phyloP scores from a whole-genome alignment of 345 rosid genomes.

The Salix viminalis region DNA sequence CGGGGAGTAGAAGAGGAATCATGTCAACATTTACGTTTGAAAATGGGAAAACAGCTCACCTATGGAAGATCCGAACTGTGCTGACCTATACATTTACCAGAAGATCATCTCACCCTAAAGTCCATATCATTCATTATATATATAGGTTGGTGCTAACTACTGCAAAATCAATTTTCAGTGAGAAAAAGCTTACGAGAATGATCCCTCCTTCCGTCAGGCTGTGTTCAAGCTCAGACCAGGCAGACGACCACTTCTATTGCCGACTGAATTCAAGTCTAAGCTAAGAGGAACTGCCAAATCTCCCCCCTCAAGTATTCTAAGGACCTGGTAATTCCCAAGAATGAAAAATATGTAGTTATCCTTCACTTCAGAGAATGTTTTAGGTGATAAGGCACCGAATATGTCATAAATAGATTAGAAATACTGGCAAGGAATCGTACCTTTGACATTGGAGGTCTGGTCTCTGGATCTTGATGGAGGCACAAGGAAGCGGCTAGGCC shows the following conservation, averaged over 20 bases:
- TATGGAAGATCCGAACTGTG: neutral
- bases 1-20: neutral
- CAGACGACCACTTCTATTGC: conserved; percentile 60
- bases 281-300: conserved; percentile 34
- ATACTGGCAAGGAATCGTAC: conserved; percentile 13
- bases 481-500: conserved; percentile 43
- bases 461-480: conserved; percentile 45
- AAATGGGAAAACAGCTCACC: neutral
- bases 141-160: neutral
- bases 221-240: conserved; percentile 33
- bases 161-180: conserved; percentile 23
- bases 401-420: neutral
- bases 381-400: neutral
- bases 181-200: conserved; percentile 55
- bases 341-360: neutral
- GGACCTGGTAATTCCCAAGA: conserved; percentile 15
- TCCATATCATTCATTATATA: neutral
- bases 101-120: neutral
- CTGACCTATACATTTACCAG: neutral
- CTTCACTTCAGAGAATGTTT: neutral
- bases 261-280: conserved; percentile 47
- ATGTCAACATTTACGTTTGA: neutral
- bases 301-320: conserved; percentile 60
- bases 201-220: conserved; percentile 26
- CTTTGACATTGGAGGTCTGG: conserved; percentile 60